Conservation (phyloP, 768 basidiomycete species). For the Amanita rubescens region DNA sequence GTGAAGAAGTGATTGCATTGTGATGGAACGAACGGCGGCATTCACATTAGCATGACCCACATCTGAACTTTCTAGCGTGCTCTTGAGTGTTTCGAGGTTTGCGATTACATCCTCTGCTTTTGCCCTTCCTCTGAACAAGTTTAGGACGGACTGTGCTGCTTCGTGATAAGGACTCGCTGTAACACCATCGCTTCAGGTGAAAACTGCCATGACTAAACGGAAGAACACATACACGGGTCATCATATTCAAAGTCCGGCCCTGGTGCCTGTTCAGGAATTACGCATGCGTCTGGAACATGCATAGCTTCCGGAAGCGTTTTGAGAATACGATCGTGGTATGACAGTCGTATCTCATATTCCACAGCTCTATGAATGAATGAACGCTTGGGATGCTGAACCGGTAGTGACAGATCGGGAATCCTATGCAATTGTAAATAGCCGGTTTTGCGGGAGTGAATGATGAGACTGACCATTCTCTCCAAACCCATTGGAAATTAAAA, state of each 20-base stretch:
- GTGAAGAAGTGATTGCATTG: constrained; percentile 81
- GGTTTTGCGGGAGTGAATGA: background rate
- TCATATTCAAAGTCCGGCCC: constrained; percentile 82
- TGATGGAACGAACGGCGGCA: constrained; percentile 62
- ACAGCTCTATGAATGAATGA: constrained; percentile 81
- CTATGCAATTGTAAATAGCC: constrained; percentile 30
- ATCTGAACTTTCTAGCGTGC: constrained; percentile 52
- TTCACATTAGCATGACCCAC: constrained; percentile 58
- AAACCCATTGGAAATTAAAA: constrained; percentile 97
- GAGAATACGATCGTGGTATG: constrained; percentile 88
- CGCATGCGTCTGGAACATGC: constrained; percentile 54
- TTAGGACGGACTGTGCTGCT: constrained; percentile 70
- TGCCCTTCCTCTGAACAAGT: constrained; percentile 73
- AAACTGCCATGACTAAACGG: constrained; percentile 19
- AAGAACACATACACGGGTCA: constrained; percentile 45
- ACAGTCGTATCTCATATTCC: constrained; percentile 84
- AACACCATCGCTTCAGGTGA: background rate
- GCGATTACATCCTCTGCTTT: constrained; percentile 75
- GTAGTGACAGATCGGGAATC: constrained; percentile 75
- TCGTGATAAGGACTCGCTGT: constrained; percentile 67
- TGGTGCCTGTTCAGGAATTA: constrained; percentile 65
- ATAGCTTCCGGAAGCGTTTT: constrained; percentile 83
- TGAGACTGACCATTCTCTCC: constrained; percentile 88
- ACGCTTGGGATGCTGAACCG: constrained; percentile 76
- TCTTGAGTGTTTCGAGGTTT: constrained; percentile 65